A percentile compares a stretch with the other conserved stretches of the same genome.
Evolutionary conservation across 495 filamentous ascomycete genomes (phyloP).

Genomic region (Lasiosphaeria miniovina): DNA sequence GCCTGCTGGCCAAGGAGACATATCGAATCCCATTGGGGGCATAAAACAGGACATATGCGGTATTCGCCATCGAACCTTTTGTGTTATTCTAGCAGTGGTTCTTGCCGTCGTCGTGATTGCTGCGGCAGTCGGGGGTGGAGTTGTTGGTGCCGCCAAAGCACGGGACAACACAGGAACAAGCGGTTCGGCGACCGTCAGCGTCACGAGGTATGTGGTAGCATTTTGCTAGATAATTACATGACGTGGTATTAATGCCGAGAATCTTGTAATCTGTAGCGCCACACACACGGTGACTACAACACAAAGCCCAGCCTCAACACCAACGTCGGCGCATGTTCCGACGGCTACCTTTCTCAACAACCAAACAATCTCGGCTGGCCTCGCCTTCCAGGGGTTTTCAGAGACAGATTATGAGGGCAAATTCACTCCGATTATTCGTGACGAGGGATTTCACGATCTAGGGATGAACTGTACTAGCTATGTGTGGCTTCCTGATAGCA

Average conservation of each 20-base stretch:
- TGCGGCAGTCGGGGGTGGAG: constrained; percentile 27
- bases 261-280: neutral
- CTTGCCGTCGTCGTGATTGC: constrained; percentile 24
- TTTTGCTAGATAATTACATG: neutral
- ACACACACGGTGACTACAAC: neutral
- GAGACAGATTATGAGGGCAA: constrained; percentile 15
- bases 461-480: constrained; percentile 20
- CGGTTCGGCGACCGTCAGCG: neutral
- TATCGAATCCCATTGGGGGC: neutral
- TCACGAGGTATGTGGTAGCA: neutral
- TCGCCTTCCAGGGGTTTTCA: constrained; percentile 24
- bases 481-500: constrained; percentile 21
- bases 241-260: neutral
- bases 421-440: constrained; percentile 6
- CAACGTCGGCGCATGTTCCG: neutral
- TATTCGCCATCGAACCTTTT: constrained; percentile 20
- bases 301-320: neutral
- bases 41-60: constrained; percentile 24
- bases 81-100: constrained; percentile 18
- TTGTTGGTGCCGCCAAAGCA: constrained; percentile 21
- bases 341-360: constrained; percentile 20
- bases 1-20: neutral
- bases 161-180: neutral
- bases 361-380: constrained; percentile 10
- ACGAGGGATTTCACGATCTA: constrained; percentile 26